Evolutionary conservation across 192 early-diverging fungal species (phyloP), one percentile per base, ranked within the genome.

Genomic region (Phlyctochytrium arcticum): DNA sequence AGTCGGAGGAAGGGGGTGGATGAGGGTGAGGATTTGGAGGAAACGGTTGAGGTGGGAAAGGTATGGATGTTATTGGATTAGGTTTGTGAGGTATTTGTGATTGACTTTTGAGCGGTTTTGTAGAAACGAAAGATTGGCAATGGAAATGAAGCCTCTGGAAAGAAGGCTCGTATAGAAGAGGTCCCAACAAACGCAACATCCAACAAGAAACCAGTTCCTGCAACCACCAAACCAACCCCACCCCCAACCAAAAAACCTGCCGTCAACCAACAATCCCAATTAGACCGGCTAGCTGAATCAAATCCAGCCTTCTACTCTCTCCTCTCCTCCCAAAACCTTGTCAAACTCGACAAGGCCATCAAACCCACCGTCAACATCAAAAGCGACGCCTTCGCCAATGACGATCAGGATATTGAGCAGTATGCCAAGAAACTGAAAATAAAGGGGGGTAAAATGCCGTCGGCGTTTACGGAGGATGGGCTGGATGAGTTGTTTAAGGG

Each of bases 381-480:
- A 12, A 57, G 30, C 10, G 53, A 17, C 5, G 36, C 59, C 0
- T 31, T 61, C 26, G 73, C 36, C 26, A 54, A 75, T 26, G 76
- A 78, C 46, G 73, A 75, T 10, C 23, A 6, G 5, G 58, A 71
- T 7, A 77, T 77, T 44, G 36, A 7, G 33, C 58, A 36, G 26
- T 76, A 72, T 30, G 55, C 73, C 23, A 70, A 68, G 36, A 56
- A 57, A 47, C 58, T 77, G 35, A 47, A 54, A 32, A 54, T 77
- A 17, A 77, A 77, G 59, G 34, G 57, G 6, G 56, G 58, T 24
- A 68, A 63, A 19, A 59, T 70, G n/a, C 59, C 68, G 9, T 50
- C 48, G 3, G 46, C 54, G 12, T 74, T 74, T 34, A 66, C 56
- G 30, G 60, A 65, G 46, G 72, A 74, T 46, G 72, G 72, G 27